phyloP scores from a whole-genome alignment of 2,329 filamentous ascomycete species.

The Byssochlamys sp. region DNA sequence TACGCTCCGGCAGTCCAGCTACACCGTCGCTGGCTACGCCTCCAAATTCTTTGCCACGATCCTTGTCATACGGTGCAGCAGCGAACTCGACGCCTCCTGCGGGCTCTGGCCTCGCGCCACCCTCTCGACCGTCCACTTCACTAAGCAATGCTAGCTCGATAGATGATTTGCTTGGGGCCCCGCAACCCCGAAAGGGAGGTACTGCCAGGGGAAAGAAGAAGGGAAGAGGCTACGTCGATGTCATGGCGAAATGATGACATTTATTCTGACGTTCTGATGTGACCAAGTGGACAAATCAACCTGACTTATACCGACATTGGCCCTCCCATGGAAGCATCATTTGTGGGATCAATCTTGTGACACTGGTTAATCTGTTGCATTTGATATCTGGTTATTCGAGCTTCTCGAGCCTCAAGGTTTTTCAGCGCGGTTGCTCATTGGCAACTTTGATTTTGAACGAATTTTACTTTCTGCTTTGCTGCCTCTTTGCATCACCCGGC shows the following conservation, averaged over 20 bases:
- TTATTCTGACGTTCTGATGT: background rate
- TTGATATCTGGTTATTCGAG: background rate
- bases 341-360: background rate
- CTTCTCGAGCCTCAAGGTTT: background rate
- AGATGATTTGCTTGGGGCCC: slow-evolving; percentile 76
- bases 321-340: background rate
- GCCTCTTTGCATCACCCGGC: background rate
- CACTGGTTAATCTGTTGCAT: background rate
- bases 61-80: slow-evolving; percentile 28
- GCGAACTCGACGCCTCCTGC: slow-evolving; percentile 27
- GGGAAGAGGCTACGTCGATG: slow-evolving; percentile 82
- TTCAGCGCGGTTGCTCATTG: background rate
- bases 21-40: slow-evolving; percentile 19
- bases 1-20: slow-evolving; percentile 23
- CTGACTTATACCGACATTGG: background rate
- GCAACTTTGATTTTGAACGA: background rate
- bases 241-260: slow-evolving; percentile 63
- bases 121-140: slow-evolving; percentile 63
- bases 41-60: slow-evolving; percentile 19
- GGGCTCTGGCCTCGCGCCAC: slow-evolving; percentile 38
- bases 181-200: slow-evolving; percentile 56
- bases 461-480: slow-evolving; percentile 13
- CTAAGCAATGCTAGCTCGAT: slow-evolving; percentile 91
- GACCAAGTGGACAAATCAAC: background rate
- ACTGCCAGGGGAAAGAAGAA: slow-evolving; percentile 65